Percentiles rank a stretch among this genome's conserved stretches.
These are phyloP conservation scores for Chionographis japonica DNA, from an alignment of 106 monocot species.

Conservation along the genomic window DNA sequence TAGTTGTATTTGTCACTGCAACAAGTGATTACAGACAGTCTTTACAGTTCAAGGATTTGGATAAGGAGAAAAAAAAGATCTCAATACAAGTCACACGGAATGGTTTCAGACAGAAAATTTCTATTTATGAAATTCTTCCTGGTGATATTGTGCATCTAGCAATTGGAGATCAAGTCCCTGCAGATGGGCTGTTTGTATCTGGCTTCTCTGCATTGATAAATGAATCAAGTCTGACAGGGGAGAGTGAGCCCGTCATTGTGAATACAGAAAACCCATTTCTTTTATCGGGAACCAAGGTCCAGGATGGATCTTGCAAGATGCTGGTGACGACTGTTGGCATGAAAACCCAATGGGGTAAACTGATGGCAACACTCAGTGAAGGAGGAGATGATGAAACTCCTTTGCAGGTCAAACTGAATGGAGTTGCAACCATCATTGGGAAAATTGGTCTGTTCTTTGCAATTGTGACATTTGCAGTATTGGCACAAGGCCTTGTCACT, in stretches of 20 bases:
- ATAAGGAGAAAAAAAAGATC: constrained; percentile 47
- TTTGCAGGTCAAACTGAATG: constrained; percentile 39
- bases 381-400: constrained; percentile 50
- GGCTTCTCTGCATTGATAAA: constrained; percentile 33
- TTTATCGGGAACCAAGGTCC: constrained; percentile 44
- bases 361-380: constrained; percentile 39
- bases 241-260: constrained; percentile 32
- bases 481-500: constrained; percentile 22
- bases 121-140: constrained; percentile 38
- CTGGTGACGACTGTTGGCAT: constrained; percentile 40
- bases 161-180: constrained; percentile 42
- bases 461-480: constrained; percentile 30
- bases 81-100: constrained; percentile 32
- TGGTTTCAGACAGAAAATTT: constrained; percentile 37
- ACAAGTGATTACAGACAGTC: constrained; percentile 41
- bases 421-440: constrained; percentile 36
- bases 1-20: constrained; percentile 41
- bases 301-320: constrained; percentile 48
- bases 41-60: constrained; percentile 45
- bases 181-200: constrained; percentile 38
- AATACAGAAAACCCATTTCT: constrained; percentile 34
- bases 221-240: constrained; percentile 42
- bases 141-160: constrained; percentile 45
- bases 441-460: constrained; percentile 50
- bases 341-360: constrained; percentile 47